phyloP scores from a whole-genome alignment of 2,329 filamentous ascomycete species.

The Fusarium siculi region DNA sequence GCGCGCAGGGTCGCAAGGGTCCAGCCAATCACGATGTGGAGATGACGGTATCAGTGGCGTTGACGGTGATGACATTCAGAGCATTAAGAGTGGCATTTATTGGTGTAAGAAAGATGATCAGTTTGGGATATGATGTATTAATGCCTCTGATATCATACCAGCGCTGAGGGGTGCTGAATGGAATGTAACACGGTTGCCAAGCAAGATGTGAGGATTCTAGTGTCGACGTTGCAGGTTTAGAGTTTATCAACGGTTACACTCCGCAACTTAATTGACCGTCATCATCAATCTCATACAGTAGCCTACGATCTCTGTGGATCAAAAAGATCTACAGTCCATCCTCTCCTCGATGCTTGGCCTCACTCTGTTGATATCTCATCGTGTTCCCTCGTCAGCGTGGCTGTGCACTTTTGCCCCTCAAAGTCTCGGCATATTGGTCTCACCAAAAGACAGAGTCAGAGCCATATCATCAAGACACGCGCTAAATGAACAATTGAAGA shows the following conservation, averaged over 20 bases:
- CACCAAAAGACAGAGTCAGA: not conserved
- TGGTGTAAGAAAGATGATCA: not conserved
- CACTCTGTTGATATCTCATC: not conserved
- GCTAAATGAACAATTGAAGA: not conserved
- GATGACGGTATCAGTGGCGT: constrained; percentile 32
- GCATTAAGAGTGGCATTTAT: not conserved
- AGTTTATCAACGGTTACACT: not conserved
- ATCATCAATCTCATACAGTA: not conserved
- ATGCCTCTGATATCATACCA: constrained; percentile 2
- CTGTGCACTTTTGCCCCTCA: constrained; percentile 31
- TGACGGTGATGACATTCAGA: constrained; percentile 2
- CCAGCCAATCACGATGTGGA: constrained; percentile 20
- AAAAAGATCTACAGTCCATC: not conserved
- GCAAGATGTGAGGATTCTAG: not conserved
- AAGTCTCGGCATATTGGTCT: constrained; percentile 1
- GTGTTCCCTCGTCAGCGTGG: constrained; percentile 11
- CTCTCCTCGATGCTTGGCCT: not conserved
- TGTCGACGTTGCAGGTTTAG: not conserved
- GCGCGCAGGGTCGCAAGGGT: constrained; percentile 17
- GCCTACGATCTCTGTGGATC: not conserved
- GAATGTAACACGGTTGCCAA: not conserved
- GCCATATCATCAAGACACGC: constrained; percentile 20
- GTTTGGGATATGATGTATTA: not conserved
- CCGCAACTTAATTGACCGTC: not conserved
- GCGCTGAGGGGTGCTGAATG: no score